Evolutionary conservation across 164 flowering plant genomes (phyloP).

Genomic region (Hamamelis virginiana): DNA sequence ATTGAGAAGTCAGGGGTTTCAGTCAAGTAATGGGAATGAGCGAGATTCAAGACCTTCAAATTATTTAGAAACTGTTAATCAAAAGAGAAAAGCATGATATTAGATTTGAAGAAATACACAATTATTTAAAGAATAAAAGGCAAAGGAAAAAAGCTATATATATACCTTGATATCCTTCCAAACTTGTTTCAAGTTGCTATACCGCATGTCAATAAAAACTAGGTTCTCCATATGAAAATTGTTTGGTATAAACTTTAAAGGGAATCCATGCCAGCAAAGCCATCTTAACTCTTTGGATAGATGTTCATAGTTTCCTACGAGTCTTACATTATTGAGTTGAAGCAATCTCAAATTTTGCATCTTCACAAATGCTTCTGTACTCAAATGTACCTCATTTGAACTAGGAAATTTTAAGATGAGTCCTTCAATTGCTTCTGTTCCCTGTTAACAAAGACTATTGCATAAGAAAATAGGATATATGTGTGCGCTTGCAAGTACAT

Average conservation of each 20-base stretch:
- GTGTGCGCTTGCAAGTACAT: no score
- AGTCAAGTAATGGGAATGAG: not conserved
- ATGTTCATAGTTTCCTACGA: not conserved
- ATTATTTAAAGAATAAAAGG: not conserved
- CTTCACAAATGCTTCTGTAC: not conserved
- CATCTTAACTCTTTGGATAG: conserved; percentile 1
- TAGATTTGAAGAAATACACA: not conserved
- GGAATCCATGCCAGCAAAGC: conserved; percentile 4
- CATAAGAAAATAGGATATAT: not conserved
- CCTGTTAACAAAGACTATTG: not conserved
- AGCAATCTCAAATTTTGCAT: conserved; percentile 3
- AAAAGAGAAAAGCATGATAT: not conserved
- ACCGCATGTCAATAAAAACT: not conserved
- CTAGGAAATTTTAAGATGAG: not conserved
- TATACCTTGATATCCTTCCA: no score
- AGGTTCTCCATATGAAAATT: conserved; percentile 4
- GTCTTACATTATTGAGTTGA: not conserved
- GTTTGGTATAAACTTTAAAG: not conserved
- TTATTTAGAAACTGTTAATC: not conserved
- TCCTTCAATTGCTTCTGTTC: conserved; percentile 5
- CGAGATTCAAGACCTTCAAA: not conserved
- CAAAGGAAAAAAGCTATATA: not conserved
- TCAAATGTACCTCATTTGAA: not conserved
- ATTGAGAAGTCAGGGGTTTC: no score
- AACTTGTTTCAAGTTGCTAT: no score